A percentile compares a stretch with the other conserved stretches of the same genome.
These are phyloP conservation scores for Neocatenulostroma microsporum DNA, from an alignment of 2,329 filamentous ascomycete genomes.

Conservation along the genomic window DNA sequence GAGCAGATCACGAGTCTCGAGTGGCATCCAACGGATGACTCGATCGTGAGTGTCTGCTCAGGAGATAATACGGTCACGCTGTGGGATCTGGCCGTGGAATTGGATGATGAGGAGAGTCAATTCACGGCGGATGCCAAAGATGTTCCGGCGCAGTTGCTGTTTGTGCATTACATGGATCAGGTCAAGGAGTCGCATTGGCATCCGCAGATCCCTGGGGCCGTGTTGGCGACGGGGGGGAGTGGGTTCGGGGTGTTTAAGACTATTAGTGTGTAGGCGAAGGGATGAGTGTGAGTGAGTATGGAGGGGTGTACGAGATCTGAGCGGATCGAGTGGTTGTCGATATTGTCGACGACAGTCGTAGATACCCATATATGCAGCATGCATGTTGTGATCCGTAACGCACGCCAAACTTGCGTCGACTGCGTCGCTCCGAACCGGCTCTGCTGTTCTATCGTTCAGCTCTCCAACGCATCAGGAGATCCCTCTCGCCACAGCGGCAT, in stretches of 20 bases:
- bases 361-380: too few species aligned
- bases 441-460: too few species aligned
- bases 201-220: conserved; percentile 80
- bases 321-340: too few species aligned
- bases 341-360: too few species aligned
- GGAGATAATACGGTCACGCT: conserved; percentile 91
- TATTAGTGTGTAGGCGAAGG: conserved; percentile 35
- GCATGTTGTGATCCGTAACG: too few species aligned
- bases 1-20: conserved; percentile 93
- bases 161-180: conserved; percentile 92
- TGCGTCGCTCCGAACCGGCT: too few species aligned
- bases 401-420: too few species aligned
- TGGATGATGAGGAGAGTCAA: conserved; percentile 93
- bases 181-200: conserved; percentile 98
- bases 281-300: too few species aligned
- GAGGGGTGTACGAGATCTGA: too few species aligned
- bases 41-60: conserved; percentile 83
- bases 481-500: too few species aligned
- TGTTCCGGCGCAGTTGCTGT: conserved; percentile 87
- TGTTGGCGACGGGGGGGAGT: conserved; percentile 84
- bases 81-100: conserved; percentile 93
- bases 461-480: too few species aligned
- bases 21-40: conserved; percentile 97
- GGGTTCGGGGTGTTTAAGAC: conserved; percentile 56
- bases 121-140: conserved; percentile 81